Evolutionary conservation across 139 green algal species (phyloP).

Genomic region (Volvox reticuliferus): DNA sequence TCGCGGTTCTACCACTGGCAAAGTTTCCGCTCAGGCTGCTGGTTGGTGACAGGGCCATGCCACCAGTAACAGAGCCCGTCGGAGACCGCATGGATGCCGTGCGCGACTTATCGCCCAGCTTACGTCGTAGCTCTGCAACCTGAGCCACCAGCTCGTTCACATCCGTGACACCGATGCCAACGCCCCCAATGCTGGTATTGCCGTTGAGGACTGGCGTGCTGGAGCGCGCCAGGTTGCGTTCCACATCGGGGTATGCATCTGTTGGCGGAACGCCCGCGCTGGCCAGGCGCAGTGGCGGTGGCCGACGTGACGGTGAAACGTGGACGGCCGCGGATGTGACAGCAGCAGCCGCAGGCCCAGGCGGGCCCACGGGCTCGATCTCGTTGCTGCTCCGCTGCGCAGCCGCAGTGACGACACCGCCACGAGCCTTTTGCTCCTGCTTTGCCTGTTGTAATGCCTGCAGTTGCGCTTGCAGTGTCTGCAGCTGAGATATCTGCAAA

Average conservation of each 20-base stretch:
- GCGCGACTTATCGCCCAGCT: conserved; percentile 8
- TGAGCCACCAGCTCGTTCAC: conserved; percentile 1
- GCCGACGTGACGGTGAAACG: not conserved
- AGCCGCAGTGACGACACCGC: not conserved
- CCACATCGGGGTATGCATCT: not conserved
- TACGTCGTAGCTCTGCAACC: conserved; percentile 24
- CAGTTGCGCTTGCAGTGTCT: conserved; percentile 18
- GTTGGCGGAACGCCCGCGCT: not conserved
- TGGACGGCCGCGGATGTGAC: not conserved
- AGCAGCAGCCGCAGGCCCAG: not conserved
- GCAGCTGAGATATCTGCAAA: conserved; percentile 13
- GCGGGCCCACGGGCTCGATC: not conserved
- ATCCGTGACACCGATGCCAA: not conserved
- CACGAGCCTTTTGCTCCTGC: not conserved
- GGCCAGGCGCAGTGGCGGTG: not conserved
- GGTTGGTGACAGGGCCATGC: not conserved
- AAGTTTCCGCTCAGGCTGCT: not conserved
- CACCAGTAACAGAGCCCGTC: not conserved
- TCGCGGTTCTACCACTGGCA: not conserved
- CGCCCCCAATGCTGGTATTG: not conserved
- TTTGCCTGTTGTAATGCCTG: conserved; percentile 11
- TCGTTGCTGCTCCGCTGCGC: not conserved
- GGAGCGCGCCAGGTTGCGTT: not conserved
- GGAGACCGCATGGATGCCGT: not conserved
- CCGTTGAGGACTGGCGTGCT: not conserved